A percentile compares a stretch with the other conserved stretches of the same genome.
Conservation (phyloP, 164 flowering plant species). For the Sextonia rubra region DNA sequence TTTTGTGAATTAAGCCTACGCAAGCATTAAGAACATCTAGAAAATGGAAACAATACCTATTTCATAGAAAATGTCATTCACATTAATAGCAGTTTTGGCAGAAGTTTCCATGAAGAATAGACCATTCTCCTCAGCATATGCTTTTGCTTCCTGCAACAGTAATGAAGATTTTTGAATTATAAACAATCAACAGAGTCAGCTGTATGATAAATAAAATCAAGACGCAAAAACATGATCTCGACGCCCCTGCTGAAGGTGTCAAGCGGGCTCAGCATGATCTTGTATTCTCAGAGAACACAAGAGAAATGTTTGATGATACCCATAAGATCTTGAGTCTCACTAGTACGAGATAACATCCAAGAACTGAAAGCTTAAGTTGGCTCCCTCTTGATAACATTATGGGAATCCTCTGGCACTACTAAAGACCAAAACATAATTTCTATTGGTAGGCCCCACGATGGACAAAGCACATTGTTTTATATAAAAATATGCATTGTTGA, state of each 20-base stretch:
- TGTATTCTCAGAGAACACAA: neutral
- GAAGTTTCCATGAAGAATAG: conserved; percentile 89
- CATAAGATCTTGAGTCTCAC: neutral
- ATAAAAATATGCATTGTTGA: too few species aligned
- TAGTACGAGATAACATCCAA: neutral
- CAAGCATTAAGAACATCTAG: neutral
- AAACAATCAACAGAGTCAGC: neutral
- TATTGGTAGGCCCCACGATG: too few species aligned
- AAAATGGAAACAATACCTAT: conserved; percentile 48
- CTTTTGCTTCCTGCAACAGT: conserved; percentile 60
- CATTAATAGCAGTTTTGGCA: conserved; percentile 76
- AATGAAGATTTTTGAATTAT: neutral
- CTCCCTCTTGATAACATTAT: neutral
- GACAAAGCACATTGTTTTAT: too few species aligned
- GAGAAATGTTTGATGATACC: neutral
- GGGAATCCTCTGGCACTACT: neutral
- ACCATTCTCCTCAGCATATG: conserved; percentile 78
- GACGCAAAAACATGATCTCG: neutral
- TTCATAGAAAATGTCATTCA: conserved; percentile 76
- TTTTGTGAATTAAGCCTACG: too few species aligned
- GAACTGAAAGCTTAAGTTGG: neutral
- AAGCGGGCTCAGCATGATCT: neutral
- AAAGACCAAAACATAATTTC: neutral
- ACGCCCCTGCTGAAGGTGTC: neutral
- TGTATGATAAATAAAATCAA: neutral